A percentile compares a stretch with the other conserved stretches of the same genome.
Conservation (phyloP, 768 basidiomycete species). For the Serendipita sp. region DNA sequence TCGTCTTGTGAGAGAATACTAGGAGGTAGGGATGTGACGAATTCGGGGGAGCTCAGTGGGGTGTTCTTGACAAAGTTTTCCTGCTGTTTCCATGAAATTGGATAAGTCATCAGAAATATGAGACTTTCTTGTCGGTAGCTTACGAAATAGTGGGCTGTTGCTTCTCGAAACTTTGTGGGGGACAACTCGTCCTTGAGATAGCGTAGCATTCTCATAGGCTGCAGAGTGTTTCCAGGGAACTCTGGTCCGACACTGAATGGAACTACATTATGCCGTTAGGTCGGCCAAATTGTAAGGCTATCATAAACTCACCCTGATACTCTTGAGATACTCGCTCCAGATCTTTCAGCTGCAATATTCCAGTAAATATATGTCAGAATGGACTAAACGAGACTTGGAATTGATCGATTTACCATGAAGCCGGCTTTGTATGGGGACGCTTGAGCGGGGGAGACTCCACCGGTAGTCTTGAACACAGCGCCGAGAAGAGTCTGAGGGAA, state of each 20-base stretch:
- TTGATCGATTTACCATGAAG: neutral
- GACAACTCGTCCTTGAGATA: neutral
- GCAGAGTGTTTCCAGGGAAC: neutral
- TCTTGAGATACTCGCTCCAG: neutral
- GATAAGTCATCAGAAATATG: neutral
- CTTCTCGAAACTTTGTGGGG: neutral
- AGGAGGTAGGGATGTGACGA: neutral
- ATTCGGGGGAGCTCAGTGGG: neutral
- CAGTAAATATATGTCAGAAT: too few species aligned
- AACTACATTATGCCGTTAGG: neutral
- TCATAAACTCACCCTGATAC: neutral
- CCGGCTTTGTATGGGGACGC: neutral
- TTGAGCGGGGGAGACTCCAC: neutral
- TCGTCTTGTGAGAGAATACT: neutral
- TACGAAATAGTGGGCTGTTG: neutral
- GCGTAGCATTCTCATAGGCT: neutral
- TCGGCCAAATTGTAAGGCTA: neutral
- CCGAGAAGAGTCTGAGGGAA: neutral
- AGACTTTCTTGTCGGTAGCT: neutral
- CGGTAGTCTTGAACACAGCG: neutral
- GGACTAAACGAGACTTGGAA: too few species aligned
- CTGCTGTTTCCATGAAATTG: neutral
- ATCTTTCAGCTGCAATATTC: neutral
- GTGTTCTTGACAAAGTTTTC: constrained; percentile 1
- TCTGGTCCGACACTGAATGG: neutral